These are phyloP conservation scores for Venturiaceae sp. DNA, from an alignment of 2,329 filamentous ascomycete species.

Conservation along the genomic window DNA sequence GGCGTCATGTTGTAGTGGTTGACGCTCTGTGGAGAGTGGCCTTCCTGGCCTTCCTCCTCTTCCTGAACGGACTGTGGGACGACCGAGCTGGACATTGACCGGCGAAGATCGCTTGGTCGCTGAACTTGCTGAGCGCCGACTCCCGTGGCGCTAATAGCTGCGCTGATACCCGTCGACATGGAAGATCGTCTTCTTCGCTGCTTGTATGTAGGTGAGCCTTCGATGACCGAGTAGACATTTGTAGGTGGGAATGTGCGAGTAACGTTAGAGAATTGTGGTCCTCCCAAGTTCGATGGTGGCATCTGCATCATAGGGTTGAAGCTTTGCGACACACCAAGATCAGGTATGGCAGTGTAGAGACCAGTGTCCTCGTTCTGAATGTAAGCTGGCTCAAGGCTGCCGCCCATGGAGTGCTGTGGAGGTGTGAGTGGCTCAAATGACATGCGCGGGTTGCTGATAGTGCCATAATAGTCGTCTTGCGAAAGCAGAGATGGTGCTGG, in stretches of 20 bases:
- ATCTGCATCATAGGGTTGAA: slow-evolving; percentile 88
- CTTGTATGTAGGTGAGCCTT: slow-evolving; percentile 98
- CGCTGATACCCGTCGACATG: slow-evolving; percentile 70
- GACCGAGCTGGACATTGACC: slow-evolving; percentile 83
- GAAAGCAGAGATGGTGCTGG: slow-evolving; percentile 98
- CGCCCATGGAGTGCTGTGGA: slow-evolving; percentile 75
- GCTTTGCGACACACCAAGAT: slow-evolving; percentile 65
- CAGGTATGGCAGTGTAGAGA: slow-evolving; percentile 88
- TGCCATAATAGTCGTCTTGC: slow-evolving; percentile 96
- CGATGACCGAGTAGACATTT: slow-evolving; percentile 91
- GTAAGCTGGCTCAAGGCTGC: slow-evolving; percentile 84
- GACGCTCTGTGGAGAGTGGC: slow-evolving; percentile 29
- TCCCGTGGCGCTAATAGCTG: slow-evolving; percentile 50
- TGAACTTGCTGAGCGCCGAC: slow-evolving; percentile 50
- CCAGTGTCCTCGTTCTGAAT: slow-evolving; percentile 97
- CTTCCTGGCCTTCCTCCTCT: slow-evolving; percentile 64
- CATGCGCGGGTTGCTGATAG: slow-evolving; percentile 85
- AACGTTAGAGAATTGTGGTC: slow-evolving; percentile 67
- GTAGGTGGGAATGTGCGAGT: slow-evolving; percentile 57
- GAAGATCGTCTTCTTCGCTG: slow-evolving; percentile 90
- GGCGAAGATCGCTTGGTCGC: slow-evolving; percentile 79
- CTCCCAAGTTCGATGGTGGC: slow-evolving; percentile 70
- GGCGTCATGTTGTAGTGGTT: slow-evolving; percentile 50
- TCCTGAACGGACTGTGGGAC: slow-evolving; percentile 60
- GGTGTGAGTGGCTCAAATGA: slow-evolving; percentile 97